These are phyloP conservation scores for Aspergillus diversus DNA, from an alignment of 495 filamentous ascomycete genomes.

Conservation along the genomic window DNA sequence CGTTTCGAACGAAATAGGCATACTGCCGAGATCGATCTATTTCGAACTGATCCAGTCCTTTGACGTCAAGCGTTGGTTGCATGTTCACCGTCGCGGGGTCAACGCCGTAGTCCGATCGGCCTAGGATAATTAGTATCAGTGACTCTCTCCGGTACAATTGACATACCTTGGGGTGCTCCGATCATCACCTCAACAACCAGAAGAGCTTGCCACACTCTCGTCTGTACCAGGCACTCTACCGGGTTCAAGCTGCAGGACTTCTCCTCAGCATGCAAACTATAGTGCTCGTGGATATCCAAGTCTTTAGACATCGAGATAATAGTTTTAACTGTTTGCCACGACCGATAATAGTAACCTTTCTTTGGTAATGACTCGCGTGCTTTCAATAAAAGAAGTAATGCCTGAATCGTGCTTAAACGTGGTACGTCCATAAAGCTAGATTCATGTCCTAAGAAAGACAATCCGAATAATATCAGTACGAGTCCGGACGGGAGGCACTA, in stretches of 20 bases:
- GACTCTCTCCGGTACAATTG: conserved; percentile 2
- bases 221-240: conserved; percentile 81
- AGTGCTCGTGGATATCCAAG: conserved; percentile 87
- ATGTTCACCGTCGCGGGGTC: conserved; percentile 79
- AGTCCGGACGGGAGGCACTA: background rate
- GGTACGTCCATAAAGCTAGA: conserved; percentile 97
- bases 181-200: conserved; percentile 91
- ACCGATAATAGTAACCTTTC: conserved; percentile 94
- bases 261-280: conserved; percentile 72
- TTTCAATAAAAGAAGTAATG: conserved; percentile 84
- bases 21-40: conserved; percentile 80
- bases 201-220: conserved; percentile 87
- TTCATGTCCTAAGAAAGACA: conserved; percentile 70
- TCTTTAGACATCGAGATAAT: conserved; percentile 93
- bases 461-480: conserved; percentile 26
- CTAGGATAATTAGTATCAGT: conserved; percentile 49
- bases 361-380: conserved; percentile 89
- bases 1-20: conserved; percentile 74
- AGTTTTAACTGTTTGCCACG: conserved; percentile 95
- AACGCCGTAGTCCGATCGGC: conserved; percentile 80
- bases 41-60: conserved; percentile 76
- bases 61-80: conserved; percentile 60
- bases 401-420: conserved; percentile 91
- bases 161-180: conserved; percentile 87
- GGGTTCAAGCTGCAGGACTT: conserved; percentile 67